These are phyloP conservation scores for Ustulina deusta DNA, from an alignment of 2,329 filamentous ascomycete species.

Conservation along the genomic window DNA sequence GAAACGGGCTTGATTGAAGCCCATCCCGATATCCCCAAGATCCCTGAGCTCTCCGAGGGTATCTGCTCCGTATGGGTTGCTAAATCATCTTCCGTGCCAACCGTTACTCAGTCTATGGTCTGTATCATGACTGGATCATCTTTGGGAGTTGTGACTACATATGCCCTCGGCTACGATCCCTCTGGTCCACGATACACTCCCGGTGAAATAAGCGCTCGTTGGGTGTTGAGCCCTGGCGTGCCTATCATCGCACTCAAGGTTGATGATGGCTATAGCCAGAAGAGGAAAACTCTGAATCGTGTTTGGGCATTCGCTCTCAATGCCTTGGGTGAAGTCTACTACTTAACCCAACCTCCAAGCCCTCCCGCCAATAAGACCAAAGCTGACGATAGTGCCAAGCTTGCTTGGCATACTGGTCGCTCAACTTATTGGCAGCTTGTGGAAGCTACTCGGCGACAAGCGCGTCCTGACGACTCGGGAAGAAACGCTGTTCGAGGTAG, in stretches of 20 bases:
- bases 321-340: conserved; percentile 91
- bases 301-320: conserved; percentile 96
- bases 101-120: conserved; percentile 79
- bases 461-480: conserved; percentile 78
- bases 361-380: conserved; percentile 62
- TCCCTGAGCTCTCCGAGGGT: conserved; percentile 76
- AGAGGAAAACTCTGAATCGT: conserved; percentile 75
- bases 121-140: conserved; percentile 88
- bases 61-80: conserved; percentile 90
- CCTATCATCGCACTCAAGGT: conserved; percentile 87
- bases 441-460: conserved; percentile 79
- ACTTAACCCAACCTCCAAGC: conserved; percentile 78
- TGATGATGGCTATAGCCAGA: conserved; percentile 82
- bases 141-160: conserved; percentile 83
- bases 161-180: conserved; percentile 74
- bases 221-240: conserved; percentile 91
- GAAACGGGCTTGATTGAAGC: conserved; percentile 71
- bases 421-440: conserved; percentile 84
- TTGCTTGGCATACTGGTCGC: conserved; percentile 84
- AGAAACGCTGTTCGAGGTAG: conserved; percentile 75
- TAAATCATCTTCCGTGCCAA: conserved; percentile 79
- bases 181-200: conserved; percentile 72
- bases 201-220: conserved; percentile 86
- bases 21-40: conserved; percentile 79
- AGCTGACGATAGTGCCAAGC: conserved; percentile 68